These are phyloP conservation scores for Pyrus hybrid DNA, from an alignment of 331 rosid genomes.

Conservation along the genomic window DNA sequence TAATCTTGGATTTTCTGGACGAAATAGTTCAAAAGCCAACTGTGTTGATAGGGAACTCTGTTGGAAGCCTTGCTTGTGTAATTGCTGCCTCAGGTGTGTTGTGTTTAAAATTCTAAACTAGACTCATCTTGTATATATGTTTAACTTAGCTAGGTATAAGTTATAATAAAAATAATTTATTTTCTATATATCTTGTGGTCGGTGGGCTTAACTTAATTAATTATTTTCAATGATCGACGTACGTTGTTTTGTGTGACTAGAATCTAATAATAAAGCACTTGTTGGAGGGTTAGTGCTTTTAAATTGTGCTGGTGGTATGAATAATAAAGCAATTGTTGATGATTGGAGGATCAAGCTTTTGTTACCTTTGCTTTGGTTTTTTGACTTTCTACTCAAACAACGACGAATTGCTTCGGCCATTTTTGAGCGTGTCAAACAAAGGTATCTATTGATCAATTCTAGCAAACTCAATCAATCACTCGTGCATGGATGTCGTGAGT, in stretches of 20 bases:
- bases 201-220: too few relatives aligned
- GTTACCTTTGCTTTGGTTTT: constrained; percentile 66
- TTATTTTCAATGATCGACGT: too few relatives aligned
- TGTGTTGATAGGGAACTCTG: constrained; percentile 83
- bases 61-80: constrained; percentile 95
- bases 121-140: background rate
- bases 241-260: constrained; percentile 23
- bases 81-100: constrained; percentile 78
- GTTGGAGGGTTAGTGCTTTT: constrained; percentile 75
- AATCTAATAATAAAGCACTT: constrained; percentile 40
- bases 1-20: constrained; percentile 77
- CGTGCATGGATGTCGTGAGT: too few relatives aligned
- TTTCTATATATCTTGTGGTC: background rate
- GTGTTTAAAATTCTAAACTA: background rate
- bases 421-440: constrained; percentile 70
- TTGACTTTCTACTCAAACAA: constrained; percentile 74
- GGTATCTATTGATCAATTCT: constrained; percentile 31
- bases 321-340: constrained; percentile 86
- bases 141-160: background rate
- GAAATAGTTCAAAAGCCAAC: constrained; percentile 73
- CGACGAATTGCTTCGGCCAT: constrained; percentile 59
- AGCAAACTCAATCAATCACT: too few relatives aligned
- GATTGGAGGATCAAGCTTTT: constrained; percentile 93
- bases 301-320: constrained; percentile 96
- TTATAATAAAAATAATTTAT: too few relatives aligned